Conservation (phyloP, 306 rosid genomes). For the Prunus armeniaca region DNA sequence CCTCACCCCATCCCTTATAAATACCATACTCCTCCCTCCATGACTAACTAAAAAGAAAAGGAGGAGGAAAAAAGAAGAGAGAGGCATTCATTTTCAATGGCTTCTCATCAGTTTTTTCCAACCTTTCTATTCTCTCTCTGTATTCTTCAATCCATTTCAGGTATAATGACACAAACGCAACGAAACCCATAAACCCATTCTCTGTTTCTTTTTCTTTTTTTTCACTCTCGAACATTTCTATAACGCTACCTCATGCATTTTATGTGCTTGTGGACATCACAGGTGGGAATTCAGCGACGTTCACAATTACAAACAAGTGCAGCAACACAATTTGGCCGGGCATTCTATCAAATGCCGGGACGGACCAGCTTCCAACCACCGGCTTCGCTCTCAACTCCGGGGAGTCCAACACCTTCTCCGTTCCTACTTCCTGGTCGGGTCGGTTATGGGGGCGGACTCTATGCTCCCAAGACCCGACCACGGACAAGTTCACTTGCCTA, state of each 20-base stretch:
- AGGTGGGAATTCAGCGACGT: conserved; percentile 56
- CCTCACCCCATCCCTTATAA: not conserved
- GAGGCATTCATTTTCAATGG: conserved; percentile 12
- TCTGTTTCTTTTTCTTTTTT: too few species aligned
- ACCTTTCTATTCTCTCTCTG: conserved; percentile 16
- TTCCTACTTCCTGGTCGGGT: conserved; percentile 79
- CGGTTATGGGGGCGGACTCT: conserved; percentile 79
- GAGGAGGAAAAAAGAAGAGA: not conserved
- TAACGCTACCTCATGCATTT: not conserved
- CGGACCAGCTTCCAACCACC: conserved; percentile 54
- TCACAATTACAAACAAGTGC: conserved; percentile 62
- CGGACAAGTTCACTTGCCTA: conserved; percentile 61
- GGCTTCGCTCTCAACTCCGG: conserved; percentile 61
- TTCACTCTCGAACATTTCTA: too few species aligned
- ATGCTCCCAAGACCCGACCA: conserved; percentile 46
- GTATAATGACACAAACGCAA: conserved; percentile 18
- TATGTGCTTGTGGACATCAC: not conserved
- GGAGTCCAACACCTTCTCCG: conserved; percentile 37
- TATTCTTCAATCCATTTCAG: conserved; percentile 34
- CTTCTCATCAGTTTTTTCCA: conserved; percentile 10
- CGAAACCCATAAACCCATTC: not conserved
- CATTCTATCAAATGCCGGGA: conserved; percentile 66
- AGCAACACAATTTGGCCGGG: conserved; percentile 81
- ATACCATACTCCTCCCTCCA: not conserved
- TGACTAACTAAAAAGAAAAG: not conserved